These are phyloP conservation scores for Mariannaea sp. DNA, from an alignment of 2,329 filamentous ascomycete species.

Conservation along the genomic window DNA sequence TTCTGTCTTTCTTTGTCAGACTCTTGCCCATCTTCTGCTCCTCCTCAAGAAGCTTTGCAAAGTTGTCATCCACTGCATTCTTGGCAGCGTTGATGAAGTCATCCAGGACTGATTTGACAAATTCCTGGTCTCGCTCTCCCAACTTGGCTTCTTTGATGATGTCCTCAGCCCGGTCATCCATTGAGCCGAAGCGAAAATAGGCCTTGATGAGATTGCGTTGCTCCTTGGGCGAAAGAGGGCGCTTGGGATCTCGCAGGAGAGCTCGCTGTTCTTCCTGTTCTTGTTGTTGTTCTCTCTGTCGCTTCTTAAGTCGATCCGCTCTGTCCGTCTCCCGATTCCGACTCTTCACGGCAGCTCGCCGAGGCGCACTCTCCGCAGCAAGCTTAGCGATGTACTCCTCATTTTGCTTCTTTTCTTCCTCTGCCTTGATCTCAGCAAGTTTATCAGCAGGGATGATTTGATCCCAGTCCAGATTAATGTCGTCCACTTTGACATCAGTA, in stretches of 20 bases:
- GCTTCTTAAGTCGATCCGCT: slow-evolving; percentile 69
- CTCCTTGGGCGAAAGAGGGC: slow-evolving; percentile 91
- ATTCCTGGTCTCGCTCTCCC: slow-evolving; percentile 78
- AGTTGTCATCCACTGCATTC: slow-evolving; percentile 68
- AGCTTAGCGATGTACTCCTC: slow-evolving; percentile 82
- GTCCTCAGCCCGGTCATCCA: slow-evolving; percentile 86
- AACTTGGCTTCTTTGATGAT: slow-evolving; percentile 87
- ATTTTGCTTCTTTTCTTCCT: slow-evolving; percentile 83
- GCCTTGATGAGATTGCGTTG: slow-evolving; percentile 89
- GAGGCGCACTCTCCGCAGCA: slow-evolving; percentile 83
- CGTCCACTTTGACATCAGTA: slow-evolving; percentile 94
- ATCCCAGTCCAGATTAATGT: slow-evolving; percentile 84
- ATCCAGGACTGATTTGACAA: slow-evolving; percentile 75
- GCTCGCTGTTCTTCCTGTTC: slow-evolving; percentile 72
- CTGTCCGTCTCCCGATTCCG: slow-evolving; percentile 64
- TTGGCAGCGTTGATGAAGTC: slow-evolving; percentile 69
- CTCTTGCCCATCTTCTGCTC: slow-evolving; percentile 82
- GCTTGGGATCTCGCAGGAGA: slow-evolving; percentile 78
- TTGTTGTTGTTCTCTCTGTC: slow-evolving; percentile 68
- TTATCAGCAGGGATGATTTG: slow-evolving; percentile 96
- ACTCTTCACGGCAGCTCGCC: slow-evolving; percentile 69
- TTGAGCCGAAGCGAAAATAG: slow-evolving; percentile 87
- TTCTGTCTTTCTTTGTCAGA: slow-evolving; percentile 95
- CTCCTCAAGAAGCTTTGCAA: slow-evolving; percentile 74
- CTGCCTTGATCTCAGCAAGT: slow-evolving; percentile 84